Conservation (phyloP, 305 asterid species). For the Solanum hybrid region DNA sequence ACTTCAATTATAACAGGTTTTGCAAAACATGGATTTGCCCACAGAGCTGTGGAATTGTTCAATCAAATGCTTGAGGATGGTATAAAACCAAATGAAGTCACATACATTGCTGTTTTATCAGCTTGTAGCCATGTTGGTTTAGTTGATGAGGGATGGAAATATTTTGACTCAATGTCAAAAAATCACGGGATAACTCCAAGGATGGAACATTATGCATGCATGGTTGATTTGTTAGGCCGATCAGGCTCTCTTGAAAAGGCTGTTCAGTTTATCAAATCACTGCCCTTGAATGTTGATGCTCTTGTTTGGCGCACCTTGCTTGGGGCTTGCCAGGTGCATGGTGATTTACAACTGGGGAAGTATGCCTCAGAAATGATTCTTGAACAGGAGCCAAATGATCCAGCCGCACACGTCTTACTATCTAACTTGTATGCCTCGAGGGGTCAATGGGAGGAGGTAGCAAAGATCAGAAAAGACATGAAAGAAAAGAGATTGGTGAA, state of each 20-base stretch:
- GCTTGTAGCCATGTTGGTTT: conserved; percentile 92
- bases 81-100: conserved; percentile 72
- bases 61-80: conserved; percentile 43
- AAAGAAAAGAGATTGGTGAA: conserved; percentile 57
- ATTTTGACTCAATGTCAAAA: conserved; percentile 47
- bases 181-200: conserved; percentile 58
- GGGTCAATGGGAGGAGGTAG: conserved; percentile 64
- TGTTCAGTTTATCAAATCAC: conserved; percentile 36
- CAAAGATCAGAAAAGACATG: conserved; percentile 55
- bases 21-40: conserved; percentile 75
- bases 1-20: conserved; percentile 79
- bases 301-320: conserved; percentile 92
- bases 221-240: conserved; percentile 80
- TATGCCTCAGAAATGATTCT: conserved; percentile 62
- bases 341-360: conserved; percentile 49
- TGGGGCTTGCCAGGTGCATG: conserved; percentile 63
- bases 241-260: conserved; percentile 52
- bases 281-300: conserved; percentile 62
- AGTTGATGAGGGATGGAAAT: conserved; percentile 52
- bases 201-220: conserved; percentile 85
- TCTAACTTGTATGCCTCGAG: conserved; percentile 68
- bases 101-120: conserved; percentile 67
- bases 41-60: conserved; percentile 47
- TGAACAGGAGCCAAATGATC: conserved; percentile 57
- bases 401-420: conserved; percentile 61